Percentiles rank a stretch among this genome's conserved stretches.
Conservation (phyloP, 176 grass and related monocot species). For the Hordeum vulgare region DNA sequence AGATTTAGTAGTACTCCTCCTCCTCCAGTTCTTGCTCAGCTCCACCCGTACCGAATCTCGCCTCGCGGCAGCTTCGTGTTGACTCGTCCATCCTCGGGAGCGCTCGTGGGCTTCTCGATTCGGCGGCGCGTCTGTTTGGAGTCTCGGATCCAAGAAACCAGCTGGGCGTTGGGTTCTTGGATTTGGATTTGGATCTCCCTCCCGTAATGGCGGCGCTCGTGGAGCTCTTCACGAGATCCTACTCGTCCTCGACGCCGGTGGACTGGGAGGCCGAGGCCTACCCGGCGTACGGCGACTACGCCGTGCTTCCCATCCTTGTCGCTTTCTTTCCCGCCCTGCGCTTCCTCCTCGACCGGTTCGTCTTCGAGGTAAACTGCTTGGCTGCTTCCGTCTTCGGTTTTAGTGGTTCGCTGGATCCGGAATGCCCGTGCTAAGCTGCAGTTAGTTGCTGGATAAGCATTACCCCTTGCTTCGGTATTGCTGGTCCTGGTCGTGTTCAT, state of each 20-base stretch:
- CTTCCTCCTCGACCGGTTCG: constrained; percentile 79
- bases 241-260: constrained; percentile 8
- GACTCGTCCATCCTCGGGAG: neutral
- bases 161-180: neutral
- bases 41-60: neutral
- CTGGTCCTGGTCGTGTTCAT: neutral
- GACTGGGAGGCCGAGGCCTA: constrained; percentile 76
- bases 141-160: constrained; percentile 12
- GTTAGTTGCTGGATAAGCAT: neutral
- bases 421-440: neutral
- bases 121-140: neutral
- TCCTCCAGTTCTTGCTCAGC: neutral
- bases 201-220: constrained; percentile 51
- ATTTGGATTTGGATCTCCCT: constrained; percentile 23
- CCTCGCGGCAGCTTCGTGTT: neutral
- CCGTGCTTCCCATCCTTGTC: constrained; percentile 66
- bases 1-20: neutral
- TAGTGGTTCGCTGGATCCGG: neutral
- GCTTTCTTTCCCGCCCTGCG: constrained; percentile 79
- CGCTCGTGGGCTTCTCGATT: neutral
- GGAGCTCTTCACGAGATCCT: constrained; percentile 37
- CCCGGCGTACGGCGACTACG: constrained; percentile 65
- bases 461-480: neutral
- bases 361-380: constrained; percentile 63
- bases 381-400: neutral